Percentiles rank a stretch among this genome's conserved stretches.
phyloP scores from a whole-genome alignment of 2,329 filamentous ascomycete genomes.

The Phyllosticta citrichinensis region DNA sequence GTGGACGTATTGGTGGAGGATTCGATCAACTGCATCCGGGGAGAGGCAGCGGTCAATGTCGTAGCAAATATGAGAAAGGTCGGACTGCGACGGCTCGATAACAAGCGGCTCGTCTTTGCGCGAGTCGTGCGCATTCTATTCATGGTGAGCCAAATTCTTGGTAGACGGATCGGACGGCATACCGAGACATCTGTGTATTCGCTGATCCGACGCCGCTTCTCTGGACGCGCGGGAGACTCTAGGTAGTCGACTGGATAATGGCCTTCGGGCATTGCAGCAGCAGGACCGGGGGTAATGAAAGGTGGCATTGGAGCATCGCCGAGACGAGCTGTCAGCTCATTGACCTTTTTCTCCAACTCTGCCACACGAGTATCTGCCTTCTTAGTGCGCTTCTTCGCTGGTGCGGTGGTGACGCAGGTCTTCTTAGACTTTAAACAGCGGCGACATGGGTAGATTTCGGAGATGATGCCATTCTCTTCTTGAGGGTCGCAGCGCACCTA shows the following conservation, averaged over 20 bases:
- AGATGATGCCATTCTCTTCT: constrained; percentile 45
- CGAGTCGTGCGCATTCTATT: neutral
- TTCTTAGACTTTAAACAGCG: constrained; percentile 62
- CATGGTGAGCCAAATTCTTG: neutral
- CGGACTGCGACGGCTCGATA: constrained; percentile 15
- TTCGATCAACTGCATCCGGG: constrained; percentile 39
- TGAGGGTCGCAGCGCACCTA: constrained; percentile 68
- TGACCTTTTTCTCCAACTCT: constrained; percentile 87
- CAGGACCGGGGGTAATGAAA: neutral
- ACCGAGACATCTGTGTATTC: neutral
- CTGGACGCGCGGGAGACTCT: constrained; percentile 1
- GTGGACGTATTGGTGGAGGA: constrained; percentile 48
- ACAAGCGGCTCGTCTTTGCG: neutral
- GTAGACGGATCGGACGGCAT: neutral
- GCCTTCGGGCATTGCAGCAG: neutral
- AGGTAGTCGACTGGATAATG: neutral
- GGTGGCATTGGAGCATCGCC: constrained; percentile 33
- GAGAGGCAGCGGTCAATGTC: constrained; percentile 40
- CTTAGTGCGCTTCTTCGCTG: constrained; percentile 71
- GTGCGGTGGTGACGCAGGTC: constrained; percentile 47
- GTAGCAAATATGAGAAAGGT: constrained; percentile 28
- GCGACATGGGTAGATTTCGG: constrained; percentile 42
- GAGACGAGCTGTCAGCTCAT: constrained; percentile 72
- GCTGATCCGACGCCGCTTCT: constrained; percentile 6
- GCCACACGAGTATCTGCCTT: constrained; percentile 85